Base-by-base conservation (phyloP, 2,329 filamentous ascomycete genomes). In the Myriosclerotinia duriaeana region DNA sequence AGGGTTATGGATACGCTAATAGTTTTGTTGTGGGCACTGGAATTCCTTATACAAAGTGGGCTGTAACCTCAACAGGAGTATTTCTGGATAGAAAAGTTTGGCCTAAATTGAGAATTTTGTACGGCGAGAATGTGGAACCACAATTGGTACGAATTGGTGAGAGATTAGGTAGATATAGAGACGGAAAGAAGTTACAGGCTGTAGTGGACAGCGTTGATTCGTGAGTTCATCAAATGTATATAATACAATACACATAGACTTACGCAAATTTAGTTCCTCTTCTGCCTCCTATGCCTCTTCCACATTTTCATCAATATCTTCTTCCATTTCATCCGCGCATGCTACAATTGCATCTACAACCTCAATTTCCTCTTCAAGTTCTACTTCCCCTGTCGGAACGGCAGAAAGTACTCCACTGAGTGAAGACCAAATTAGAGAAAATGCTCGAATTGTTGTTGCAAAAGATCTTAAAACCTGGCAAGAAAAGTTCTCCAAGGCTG, bases 61-160 rank as follows among this genome's bases (percentile, higher is more conserved):
- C 85, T 3, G 92, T 89, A 84, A 87, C 87, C 66, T 87, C 87
- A 67, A 85, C 85, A 0, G 85, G 87, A 67, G 79, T 84, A 15
- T 94, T 97, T 74, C 79, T 96, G 44, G 86, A 92, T 67, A 85
- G 86, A 56, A 89, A 87, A 2, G 81, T 98, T 20, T 95, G 91
- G 89, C 94, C 94, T 2, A 89, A 90, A 70, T 70, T 97, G 14
- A 87, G 90, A 36, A 84, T 90, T 17, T 80, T 97, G 6, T 98
- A 98, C 75, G 86, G 89, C 14, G 89, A 97, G 75, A 97, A 96
- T 73, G 93, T 99, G 4, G 93, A 98, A 79, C 96, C 96, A 17
- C 96, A 99, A 78, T 84, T 99, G 17, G 86, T 94, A 66, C 92
- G 93, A 73, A 98, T 99, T 74, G 91, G 92, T 15, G 90, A 97